phyloP scores from a whole-genome alignment of 345 rosid species.

The Noccaea caerulescens region DNA sequence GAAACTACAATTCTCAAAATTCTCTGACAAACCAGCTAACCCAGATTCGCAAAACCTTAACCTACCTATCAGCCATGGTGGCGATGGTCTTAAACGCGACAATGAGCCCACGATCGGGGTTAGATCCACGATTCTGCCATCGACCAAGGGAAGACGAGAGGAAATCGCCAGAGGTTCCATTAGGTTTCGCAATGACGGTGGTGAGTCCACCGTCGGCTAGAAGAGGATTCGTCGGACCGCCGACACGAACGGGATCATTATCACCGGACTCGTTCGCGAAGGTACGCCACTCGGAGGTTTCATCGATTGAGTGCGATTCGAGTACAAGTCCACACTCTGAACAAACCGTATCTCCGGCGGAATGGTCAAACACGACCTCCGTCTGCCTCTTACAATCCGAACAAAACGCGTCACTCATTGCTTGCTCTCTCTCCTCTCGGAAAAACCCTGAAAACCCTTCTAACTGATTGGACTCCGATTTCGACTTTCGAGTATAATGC shows the following conservation, averaged over 20 bases:
- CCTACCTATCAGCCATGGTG: slow-evolving; percentile 92
- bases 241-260: slow-evolving; percentile 97
- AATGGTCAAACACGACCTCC: slow-evolving; percentile 93
- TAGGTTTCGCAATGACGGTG: slow-evolving; percentile 95
- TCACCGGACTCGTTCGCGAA: slow-evolving; percentile 97
- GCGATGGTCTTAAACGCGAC: slow-evolving; percentile 90
- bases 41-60: slow-evolving; percentile 27
- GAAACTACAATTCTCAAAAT: background rate
- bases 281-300: slow-evolving; percentile 96
- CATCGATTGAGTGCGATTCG: slow-evolving; percentile 95
- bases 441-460: slow-evolving; percentile 13
- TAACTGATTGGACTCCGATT: background rate
- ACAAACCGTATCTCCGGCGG: slow-evolving; percentile 98
- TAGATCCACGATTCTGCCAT: slow-evolving; percentile 97
- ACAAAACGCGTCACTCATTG: slow-evolving; percentile 81
- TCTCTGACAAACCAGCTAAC: background rate
- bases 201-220: slow-evolving; percentile 92
- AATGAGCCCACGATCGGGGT: slow-evolving; percentile 96
- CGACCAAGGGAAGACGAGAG: slow-evolving; percentile 88
- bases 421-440: background rate
- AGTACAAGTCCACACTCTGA: slow-evolving; percentile 96
- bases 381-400: slow-evolving; percentile 81
- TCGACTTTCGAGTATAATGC: background rate
- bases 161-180: slow-evolving; percentile 89
- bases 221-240: slow-evolving; percentile 93